Evolutionary conservation across 2,329 filamentous ascomycete species (phyloP), one percentile per base, ranked within the genome.

Genomic region (Mycosphaerella arachidis): DNA sequence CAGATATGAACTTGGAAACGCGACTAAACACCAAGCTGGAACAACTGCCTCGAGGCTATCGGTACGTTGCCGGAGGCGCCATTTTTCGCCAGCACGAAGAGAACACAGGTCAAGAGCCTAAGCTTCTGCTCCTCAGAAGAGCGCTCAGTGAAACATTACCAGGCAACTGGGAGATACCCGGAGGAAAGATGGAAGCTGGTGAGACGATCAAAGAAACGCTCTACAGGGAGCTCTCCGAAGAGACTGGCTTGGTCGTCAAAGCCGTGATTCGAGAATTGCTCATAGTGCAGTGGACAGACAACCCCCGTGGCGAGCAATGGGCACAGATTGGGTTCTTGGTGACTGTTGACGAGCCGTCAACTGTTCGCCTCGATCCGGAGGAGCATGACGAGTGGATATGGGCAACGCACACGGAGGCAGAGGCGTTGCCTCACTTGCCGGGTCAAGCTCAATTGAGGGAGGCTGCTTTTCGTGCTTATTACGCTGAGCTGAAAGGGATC

Each of bases 301-400:
- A 35, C 7, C 8, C 2, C 31, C 12, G 8, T 35, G 31, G 31
- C 12, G 31, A 35, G 7, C 31, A 4, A 9, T 35, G 31, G 31
- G 31, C 12, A 12, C 31, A 35, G 31, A 35, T 35, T 2, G 31
- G 31, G 31, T 35, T 35, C 12, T 12, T 35, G 31, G 60, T 60
- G 46, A 52, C 24, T 13, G 60, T 60, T 7, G 27, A 53, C 20
- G 29, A 52, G 33, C 48, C 57, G 27, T 37, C 18, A 5, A 50
- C 54, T 3, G 57, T 62, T 4, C 55, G 43, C 27, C 40, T 62
- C 50, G 57, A 62, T 55, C 57, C 54, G 6, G 35, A 48, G 18
- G 60, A 62, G 57, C 60, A 62, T 55, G 50, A 43, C 13, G 60
- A 62, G 43, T 62, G 60, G 60, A 48, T 31, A 31, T 62, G 60